These are phyloP conservation scores for Cladophialophora chaetospira DNA, from an alignment of 2,329 filamentous ascomycete species.

Conservation along the genomic window DNA sequence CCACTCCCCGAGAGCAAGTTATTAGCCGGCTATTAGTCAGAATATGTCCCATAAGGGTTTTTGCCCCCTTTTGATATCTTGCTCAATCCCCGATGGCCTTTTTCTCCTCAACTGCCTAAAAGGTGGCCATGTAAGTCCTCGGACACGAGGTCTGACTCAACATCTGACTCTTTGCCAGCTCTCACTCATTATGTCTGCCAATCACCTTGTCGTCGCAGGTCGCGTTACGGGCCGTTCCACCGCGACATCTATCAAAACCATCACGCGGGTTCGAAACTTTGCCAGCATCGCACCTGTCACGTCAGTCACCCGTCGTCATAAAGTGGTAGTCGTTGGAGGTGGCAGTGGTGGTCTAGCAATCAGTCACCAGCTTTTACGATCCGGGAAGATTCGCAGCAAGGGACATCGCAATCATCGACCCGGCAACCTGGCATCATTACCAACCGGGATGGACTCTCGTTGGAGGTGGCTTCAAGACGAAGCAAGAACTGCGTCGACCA, in stretches of 20 bases:
- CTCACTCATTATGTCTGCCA: no score
- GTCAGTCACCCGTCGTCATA: constrained; percentile 54
- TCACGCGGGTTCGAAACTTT: constrained; percentile 1
- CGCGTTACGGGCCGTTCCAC: not conserved
- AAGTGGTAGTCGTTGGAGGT: constrained; percentile 67
- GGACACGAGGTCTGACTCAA: no score
- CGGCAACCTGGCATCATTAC: constrained; percentile 65
- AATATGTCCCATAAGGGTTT: no score
- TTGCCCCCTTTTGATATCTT: no score
- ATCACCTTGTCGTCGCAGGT: not conserved
- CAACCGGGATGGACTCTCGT: constrained; percentile 72
- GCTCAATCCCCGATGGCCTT: no score
- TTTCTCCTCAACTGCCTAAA: no score
- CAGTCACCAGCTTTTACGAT: constrained; percentile 66
- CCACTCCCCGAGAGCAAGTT: no score
- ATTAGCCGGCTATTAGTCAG: no score
- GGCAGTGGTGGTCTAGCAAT: constrained; percentile 67
- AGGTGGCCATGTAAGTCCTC: no score
- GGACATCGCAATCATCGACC: constrained; percentile 67
- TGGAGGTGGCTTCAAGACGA: constrained; percentile 65
- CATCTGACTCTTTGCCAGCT: no score
- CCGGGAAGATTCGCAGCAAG: constrained; percentile 58
- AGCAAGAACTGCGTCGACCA: constrained; percentile 58
- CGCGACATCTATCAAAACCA: not conserved
- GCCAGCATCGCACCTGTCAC: constrained; percentile 40